Base-by-base conservation (phyloP, 441 rosid species). In the Mallotus repandus region DNA sequence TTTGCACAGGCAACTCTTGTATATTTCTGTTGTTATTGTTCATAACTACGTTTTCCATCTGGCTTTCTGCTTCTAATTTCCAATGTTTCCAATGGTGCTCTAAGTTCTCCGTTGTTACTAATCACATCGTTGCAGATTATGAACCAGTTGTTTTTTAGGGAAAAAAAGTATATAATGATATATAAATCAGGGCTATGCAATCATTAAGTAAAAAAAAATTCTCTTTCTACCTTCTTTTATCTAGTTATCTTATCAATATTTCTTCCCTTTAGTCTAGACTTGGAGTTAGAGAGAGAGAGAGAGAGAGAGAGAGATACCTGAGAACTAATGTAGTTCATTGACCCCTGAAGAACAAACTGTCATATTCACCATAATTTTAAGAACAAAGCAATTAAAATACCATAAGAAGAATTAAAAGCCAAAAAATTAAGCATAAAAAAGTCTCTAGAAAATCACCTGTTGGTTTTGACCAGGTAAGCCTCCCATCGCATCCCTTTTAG, bases 401-500 rank as follows among this genome's bases (percentile, higher is more conserved):
- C 7, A 41, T 32, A 11, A 61, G 61, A 22, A 69, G 15, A 25
- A 66, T 45, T 48, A 21, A 46, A n/a, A n/a, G 6, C 8, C 43
- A 14, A 53, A 3, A 63, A 25, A 25, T 0, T 69, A 58, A 32
- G 61, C 35, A 29, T 32, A 70, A 74, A 73, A 18, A 52, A 43
- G 56, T 29, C 21, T 69, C 60, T 71, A 58, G 46, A 65, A 71
- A 29, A 46, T 25, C 73, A 88, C 95, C 92, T 89, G 92, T 59
- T 83, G 60, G 60, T 87, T 89, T 69, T 86, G 93, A 69, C 79
- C 88, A 70, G 91, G 80, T 68, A 79, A 77, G 77, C 81, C 85
- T 41, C 86, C 91, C 62, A 72, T 80, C 18, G 81, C 73, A 72
- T 92, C 96, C 76, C 89, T 89, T 67, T 77, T 80, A 59, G 80